Base-by-base conservation (phyloP, 2,329 filamentous ascomycete genomes). In the Alternaria sp. region DNA sequence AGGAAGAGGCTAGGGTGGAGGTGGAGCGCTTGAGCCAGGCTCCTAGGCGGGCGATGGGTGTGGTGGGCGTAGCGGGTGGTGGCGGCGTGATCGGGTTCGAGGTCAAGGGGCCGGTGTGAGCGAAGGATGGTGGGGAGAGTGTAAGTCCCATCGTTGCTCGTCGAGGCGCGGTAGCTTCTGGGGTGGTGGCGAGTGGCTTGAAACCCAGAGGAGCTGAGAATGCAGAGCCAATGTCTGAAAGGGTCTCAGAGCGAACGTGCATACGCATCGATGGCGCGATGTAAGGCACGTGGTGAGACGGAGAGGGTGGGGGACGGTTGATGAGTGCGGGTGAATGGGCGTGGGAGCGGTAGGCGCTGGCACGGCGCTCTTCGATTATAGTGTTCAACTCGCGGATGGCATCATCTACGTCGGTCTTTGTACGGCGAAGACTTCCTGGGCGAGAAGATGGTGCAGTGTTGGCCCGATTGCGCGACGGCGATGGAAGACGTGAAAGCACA, bases 321-420 rank as follows among this genome's bases (percentile, higher is more conserved):
- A 69, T 67, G 44, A 76, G 63, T 8, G 71, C 64, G 3, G 77
- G 70, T 2, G 72, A 71, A n/a, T 74, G 70, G 21, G 70, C 72
- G 23, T 72, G 68, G 0, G 74, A 74, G 28, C 75, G 71, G 61
- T 77, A 77, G 9, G 76, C 75, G 51, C 80, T 80, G 26, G 78
- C 79, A n/a, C 81, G 74, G 15, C 79, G 79, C 67, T 84, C 82
- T 68, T 84, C 82, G 52, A 84, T 79, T 55, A 84, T 84, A 21
- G 81, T 83, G 71, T 85, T 84, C 59, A 84, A 78, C 69, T 84
- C 83, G 4, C 81, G 77, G 56, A 84, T 82, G 13, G 82, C 83
- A 36, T 80, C 78, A 32, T 85, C 83, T 9, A 84, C 73, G 50
- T 82, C 80, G 19, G 72, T 74, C 44, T 69, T 79, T 45, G 68